Conservation (phyloP, 306 rosid species). For the Cucurbita ficifolia region DNA sequence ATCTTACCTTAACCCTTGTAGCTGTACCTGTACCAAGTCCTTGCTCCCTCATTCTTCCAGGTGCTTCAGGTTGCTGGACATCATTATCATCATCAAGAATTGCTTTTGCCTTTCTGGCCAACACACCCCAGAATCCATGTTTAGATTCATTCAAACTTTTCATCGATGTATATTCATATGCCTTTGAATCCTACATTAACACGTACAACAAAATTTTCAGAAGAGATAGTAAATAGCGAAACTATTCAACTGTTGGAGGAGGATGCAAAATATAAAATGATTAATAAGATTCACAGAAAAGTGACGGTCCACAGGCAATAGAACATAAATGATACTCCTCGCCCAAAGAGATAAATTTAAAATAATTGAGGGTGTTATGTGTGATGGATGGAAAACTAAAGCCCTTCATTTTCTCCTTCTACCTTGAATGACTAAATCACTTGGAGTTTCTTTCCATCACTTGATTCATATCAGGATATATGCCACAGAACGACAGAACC, state of each 20-base stretch:
- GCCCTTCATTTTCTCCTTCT: not conserved
- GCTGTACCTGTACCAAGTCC: conserved; percentile 23
- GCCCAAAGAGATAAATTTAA: not conserved
- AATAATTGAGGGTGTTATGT: not conserved
- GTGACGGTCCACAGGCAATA: not conserved
- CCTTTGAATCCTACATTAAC: conserved; percentile 36
- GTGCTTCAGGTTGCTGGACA: conserved; percentile 25
- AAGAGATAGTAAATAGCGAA: not conserved
- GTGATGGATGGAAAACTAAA: not conserved
- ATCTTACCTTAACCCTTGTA: conserved; percentile 55
- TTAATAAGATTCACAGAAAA: not conserved
- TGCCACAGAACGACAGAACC: not conserved
- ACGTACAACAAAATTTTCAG: conserved; percentile 3
- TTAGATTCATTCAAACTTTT: conserved; percentile 59
- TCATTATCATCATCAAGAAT: conserved; percentile 60
- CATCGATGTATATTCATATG: conserved; percentile 67
- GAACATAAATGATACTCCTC: not conserved
- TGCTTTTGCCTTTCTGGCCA: conserved; percentile 86
- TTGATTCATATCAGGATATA: not conserved
- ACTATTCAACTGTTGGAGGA: not conserved
- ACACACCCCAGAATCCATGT: conserved; percentile 78
- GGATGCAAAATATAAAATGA: not conserved
- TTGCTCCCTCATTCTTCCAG: conserved; percentile 27
- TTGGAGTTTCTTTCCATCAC: not conserved
- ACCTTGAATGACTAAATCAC: not conserved